Conservation (phyloP, 2,329 filamentous ascomycete species). For the Ophiostoma ips region DNA sequence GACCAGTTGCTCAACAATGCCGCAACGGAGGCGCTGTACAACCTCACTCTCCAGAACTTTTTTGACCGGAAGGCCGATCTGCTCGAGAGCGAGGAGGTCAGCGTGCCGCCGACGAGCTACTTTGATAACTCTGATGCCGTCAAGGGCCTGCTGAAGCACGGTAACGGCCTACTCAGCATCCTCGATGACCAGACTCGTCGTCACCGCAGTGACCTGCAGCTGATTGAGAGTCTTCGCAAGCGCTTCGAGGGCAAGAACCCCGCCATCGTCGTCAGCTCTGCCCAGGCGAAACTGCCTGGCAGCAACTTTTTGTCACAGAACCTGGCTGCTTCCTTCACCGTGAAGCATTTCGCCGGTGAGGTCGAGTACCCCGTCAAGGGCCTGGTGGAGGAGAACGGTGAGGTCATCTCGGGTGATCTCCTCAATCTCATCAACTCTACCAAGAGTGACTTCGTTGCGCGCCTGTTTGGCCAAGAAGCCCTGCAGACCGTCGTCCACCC, state of each 20-base stretch:
- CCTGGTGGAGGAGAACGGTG: slow-evolving; percentile 87
- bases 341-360: slow-evolving; percentile 92
- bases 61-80: slow-evolving; percentile 90
- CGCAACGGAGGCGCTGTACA: slow-evolving; percentile 82
- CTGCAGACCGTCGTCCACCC: slow-evolving; percentile 89
- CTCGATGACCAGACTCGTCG: slow-evolving; percentile 90
- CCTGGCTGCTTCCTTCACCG: slow-evolving; percentile 65
- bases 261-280: slow-evolving; percentile 64
- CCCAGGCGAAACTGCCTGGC: slow-evolving; percentile 64
- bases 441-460: slow-evolving; percentile 75
- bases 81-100: slow-evolving; percentile 86
- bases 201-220: slow-evolving; percentile 74
- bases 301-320: slow-evolving; percentile 86
- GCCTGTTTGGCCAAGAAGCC: slow-evolving; percentile 91
- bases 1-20: slow-evolving; percentile 94
- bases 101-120: slow-evolving; percentile 81
- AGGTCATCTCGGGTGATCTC: slow-evolving; percentile 87
- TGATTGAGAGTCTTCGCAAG: slow-evolving; percentile 81
- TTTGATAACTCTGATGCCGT: slow-evolving; percentile 96
- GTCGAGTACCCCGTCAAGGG: slow-evolving; percentile 85
- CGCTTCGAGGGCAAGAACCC: slow-evolving; percentile 92
- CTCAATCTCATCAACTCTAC: slow-evolving; percentile 86
- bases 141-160: slow-evolving; percentile 76
- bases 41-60: slow-evolving; percentile 86
- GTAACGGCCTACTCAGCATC: slow-evolving; percentile 86